Evolutionary conservation across 805 yeast species (phyloP).

Genomic region (Debaryomyces hansenii): DNA sequence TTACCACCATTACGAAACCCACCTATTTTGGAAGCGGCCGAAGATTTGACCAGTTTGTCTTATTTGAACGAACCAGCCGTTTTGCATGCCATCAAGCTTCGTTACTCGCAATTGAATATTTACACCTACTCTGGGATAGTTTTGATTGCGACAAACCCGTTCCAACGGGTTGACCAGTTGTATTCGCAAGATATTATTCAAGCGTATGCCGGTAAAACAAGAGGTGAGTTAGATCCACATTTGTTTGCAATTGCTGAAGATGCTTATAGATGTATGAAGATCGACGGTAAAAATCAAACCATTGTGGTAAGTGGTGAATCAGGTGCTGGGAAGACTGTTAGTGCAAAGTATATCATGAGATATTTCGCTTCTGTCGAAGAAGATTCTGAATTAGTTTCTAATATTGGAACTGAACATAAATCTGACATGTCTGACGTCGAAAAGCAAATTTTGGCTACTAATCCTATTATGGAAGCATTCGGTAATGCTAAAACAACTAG

Average conservation of each 20-base stretch:
- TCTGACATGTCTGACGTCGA: conserved; percentile 86
- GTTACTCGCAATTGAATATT: conserved; percentile 86
- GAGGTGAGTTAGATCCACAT: conserved; percentile 97
- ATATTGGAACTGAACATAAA: conserved; percentile 35
- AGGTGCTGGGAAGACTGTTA: conserved; percentile 98
- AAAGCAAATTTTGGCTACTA: conserved; percentile 91
- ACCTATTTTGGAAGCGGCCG: conserved; percentile 87
- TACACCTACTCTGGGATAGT: conserved; percentile 97
- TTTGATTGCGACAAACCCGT: conserved; percentile 93
- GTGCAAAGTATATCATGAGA: conserved; percentile 96
- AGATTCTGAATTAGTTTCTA: conserved; percentile 31
- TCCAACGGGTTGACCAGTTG: conserved; percentile 86
- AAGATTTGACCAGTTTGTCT: conserved; percentile 88
- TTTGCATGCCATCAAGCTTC: conserved; percentile 83
- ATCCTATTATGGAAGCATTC: conserved; percentile 96
- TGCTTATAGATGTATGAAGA: conserved; percentile 92
- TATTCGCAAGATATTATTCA: conserved; percentile 92
- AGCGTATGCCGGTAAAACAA: conserved; percentile 86
- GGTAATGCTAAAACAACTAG: conserved; percentile 98
- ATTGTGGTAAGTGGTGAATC: conserved; percentile 97
- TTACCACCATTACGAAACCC: conserved; percentile 88
- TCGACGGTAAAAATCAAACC: conserved; percentile 83
- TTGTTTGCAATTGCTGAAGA: conserved; percentile 97
- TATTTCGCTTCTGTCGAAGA: conserved; percentile 92
- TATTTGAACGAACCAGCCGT: conserved; percentile 96